Percentiles rank a stretch among this genome's conserved stretches.
phyloP scores from a whole-genome alignment of 768 basidiomycete genomes.

The Boletellus sp. region DNA sequence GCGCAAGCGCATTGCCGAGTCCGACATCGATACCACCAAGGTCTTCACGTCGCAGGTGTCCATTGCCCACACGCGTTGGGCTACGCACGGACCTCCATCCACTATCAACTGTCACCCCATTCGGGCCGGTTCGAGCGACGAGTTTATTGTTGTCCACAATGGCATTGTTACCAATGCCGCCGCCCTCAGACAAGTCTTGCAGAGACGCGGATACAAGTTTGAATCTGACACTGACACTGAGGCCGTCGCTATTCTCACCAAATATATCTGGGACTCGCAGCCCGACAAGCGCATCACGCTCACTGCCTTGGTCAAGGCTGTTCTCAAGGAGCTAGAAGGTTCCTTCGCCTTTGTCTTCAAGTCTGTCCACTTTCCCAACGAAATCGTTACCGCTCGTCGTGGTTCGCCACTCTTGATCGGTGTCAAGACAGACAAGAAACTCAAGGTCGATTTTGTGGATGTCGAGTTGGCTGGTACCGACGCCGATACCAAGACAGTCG shows the following conservation, averaged over 20 bases:
- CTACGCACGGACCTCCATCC: slow-evolving; percentile 91
- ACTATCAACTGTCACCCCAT: slow-evolving; percentile 93
- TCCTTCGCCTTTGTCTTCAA: slow-evolving; percentile 99
- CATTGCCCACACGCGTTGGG: slow-evolving; percentile 99
- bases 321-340: slow-evolving; percentile 96
- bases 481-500: slow-evolving; percentile 42
- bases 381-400: slow-evolving; percentile 93
- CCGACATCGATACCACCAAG: slow-evolving; percentile 70
- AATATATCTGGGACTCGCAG: slow-evolving; percentile 95
- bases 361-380: slow-evolving; percentile 91
- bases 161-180: slow-evolving; percentile 95
- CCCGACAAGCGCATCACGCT: slow-evolving; percentile 82
- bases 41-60: slow-evolving; percentile 83
- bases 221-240: slow-evolving; percentile 97
- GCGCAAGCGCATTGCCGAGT: slow-evolving; percentile 80
- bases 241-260: slow-evolving; percentile 91
- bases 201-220: slow-evolving; percentile 94
- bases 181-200: slow-evolving; percentile 87
- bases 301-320: slow-evolving; percentile 89
- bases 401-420: slow-evolving; percentile 96
- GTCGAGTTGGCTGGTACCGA: slow-evolving; percentile 89
- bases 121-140: slow-evolving; percentile 70
- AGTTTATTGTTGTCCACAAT: slow-evolving; percentile 96
- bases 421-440: slow-evolving; percentile 99
- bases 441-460: slow-evolving; percentile 99